phyloP scores from a whole-genome alignment of 345 rosid genomes.

The Raphanus raphanistrum region DNA sequence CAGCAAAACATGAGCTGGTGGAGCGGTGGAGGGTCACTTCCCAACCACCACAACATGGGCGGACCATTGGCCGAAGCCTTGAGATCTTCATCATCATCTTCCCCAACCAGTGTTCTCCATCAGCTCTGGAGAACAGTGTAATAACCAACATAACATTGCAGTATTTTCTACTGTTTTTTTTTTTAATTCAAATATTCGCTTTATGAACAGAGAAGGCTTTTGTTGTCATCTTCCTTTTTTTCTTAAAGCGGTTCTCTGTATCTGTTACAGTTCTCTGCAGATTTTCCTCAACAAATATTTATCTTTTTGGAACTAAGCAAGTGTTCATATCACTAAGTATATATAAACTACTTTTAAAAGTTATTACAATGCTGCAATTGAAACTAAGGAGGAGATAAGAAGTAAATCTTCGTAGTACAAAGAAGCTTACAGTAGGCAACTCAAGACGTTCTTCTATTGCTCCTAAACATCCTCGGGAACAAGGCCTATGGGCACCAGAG shows the following conservation, averaged over 20 bases:
- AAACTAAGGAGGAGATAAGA: slow-evolving; percentile 14
- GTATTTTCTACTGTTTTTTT: slow-evolving; percentile 19
- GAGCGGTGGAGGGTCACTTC: slow-evolving; percentile 55
- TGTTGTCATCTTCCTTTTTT: background rate
- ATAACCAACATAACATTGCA: slow-evolving; percentile 12
- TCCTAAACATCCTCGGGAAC: slow-evolving; percentile 28
- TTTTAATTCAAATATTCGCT: slow-evolving; percentile 16
- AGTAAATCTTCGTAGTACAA: slow-evolving; percentile 25
- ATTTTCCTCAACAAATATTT: background rate
- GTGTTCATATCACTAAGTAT: slow-evolving; percentile 3
- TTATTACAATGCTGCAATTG: slow-evolving; percentile 25
- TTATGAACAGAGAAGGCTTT: background rate
- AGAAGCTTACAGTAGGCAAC: slow-evolving; percentile 35
- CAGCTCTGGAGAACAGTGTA: slow-evolving; percentile 43
- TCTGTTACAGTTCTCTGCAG: slow-evolving; percentile 17
- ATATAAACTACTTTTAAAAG: background rate
- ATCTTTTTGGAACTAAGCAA: background rate
- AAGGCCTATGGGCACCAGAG: slow-evolving; percentile 23
- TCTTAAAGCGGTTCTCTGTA: background rate
- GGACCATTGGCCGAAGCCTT: slow-evolving; percentile 91
- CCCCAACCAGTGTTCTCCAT: slow-evolving; percentile 78
- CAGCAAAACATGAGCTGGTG: slow-evolving; percentile 60
- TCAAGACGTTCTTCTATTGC: background rate
- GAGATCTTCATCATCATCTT: slow-evolving; percentile 62
- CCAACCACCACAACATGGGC: slow-evolving; percentile 53